A percentile compares a stretch with the other conserved stretches of the same genome.
These are phyloP conservation scores for Claviceps maximensis DNA, from an alignment of 2,329 filamentous ascomycete species.

Conservation along the genomic window DNA sequence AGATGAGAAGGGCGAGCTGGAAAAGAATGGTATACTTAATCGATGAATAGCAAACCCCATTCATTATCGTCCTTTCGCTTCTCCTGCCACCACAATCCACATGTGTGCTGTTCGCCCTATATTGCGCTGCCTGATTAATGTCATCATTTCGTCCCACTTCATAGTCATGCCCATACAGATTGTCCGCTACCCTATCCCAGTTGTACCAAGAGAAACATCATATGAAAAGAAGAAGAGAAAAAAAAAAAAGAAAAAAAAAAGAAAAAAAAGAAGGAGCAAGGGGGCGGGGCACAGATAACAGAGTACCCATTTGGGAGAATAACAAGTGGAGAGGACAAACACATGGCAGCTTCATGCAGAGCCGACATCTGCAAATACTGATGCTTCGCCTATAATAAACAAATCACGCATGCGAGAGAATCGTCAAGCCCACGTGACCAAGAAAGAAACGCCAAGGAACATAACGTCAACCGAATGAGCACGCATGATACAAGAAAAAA, in stretches of 20 bases:
- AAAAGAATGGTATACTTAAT: neutral
- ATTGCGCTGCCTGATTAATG: neutral
- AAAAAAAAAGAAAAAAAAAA: neutral
- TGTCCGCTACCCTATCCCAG: neutral
- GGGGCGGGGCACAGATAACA: too few relatives aligned
- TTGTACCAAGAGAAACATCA: neutral
- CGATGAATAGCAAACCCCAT: neutral
- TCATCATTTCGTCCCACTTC: neutral
- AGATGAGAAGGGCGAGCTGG: too few relatives aligned
- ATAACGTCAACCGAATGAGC: neutral
- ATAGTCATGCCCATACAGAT: neutral
- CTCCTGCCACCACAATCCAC: neutral
- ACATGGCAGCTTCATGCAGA: too few relatives aligned
- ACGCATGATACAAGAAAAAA: neutral
- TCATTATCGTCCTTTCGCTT: neutral
- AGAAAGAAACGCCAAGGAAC: neutral
- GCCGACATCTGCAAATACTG: neutral
- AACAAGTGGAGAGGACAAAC: neutral
- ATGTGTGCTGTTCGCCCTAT: neutral
- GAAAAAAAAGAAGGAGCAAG: neutral
- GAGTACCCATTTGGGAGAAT: neutral
- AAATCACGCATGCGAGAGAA: neutral
- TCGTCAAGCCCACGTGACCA: neutral
- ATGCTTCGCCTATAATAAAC: neutral
- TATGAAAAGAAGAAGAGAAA: neutral